Base-by-base conservation (phyloP, 2,329 filamentous ascomycete genomes). In the Ophiosphaerella herpotricha region DNA sequence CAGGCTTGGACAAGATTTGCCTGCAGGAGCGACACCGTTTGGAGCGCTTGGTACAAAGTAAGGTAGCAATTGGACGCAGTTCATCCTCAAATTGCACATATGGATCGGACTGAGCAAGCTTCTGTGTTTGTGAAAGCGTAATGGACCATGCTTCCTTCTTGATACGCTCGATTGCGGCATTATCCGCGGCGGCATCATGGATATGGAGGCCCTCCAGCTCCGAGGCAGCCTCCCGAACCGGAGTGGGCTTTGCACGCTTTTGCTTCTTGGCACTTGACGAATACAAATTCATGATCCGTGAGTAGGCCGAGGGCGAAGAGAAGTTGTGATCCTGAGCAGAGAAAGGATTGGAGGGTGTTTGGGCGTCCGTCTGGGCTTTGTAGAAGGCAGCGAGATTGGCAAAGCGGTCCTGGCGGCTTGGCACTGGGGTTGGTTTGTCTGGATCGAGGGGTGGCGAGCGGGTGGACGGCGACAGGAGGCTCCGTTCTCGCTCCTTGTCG, bases 1-100 rank as follows among this genome's bases (percentile, higher is more conserved):
- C 94, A 12, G 93, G 94, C 71, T 96, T 95, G 54, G 91, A 89
- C 61, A 99, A 88, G 68, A 97, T 97, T 76, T 97, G 93, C 11
- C 94, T 88, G 75, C 94, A 99, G 9, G 87, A 83, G 43, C 90
- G 88, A 74, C 94, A 99, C 39, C 94, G 90, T 76, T 97, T 97
- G 16, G 91, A 91, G 33, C 93, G 88, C 70, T 97, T 97, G 0
- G 93, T 96, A 48, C 91, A 87, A 12, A 99, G 84, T 2, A 95
- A 82, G 13, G 89, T 88, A 0, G 92, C 87, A 12, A 92, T 82
- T 0, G 94, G 94, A 24, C 90, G 87, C 5, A 97, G 83, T 16
- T 93, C 85, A 45, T 87, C 82, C 1, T 84, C 75, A 67, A 94
- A 92, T 6, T 82, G 84, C 2, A 82, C 75, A 34, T 78, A 72